phyloP scores from a whole-genome alignment of 1,139 yeast genomes.

The Kurtzmaniella quercitrusa region DNA sequence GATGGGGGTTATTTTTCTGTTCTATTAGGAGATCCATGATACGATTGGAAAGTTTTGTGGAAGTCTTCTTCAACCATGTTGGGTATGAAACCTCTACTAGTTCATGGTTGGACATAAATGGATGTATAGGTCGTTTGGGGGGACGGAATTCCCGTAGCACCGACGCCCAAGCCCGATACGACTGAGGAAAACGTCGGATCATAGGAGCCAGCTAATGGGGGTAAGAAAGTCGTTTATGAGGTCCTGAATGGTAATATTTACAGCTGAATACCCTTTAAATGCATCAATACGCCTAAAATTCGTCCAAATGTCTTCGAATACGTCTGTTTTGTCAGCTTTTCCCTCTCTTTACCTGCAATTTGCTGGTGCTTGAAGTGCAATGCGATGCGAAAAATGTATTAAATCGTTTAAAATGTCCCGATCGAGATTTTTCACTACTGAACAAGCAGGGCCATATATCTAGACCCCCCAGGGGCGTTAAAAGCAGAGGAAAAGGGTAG shows the following conservation, averaged over 20 bases:
- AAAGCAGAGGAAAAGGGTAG: no score
- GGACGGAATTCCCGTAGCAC: not conserved
- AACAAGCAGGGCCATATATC: no score
- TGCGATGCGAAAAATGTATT: no score
- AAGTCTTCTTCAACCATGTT: constrained; percentile 19
- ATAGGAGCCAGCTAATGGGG: no score
- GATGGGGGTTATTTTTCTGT: not conserved
- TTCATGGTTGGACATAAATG: constrained; percentile 23
- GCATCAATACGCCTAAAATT: no score
- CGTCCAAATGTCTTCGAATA: no score
- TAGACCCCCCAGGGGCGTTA: not conserved
- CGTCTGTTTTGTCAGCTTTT: no score
- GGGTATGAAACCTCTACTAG: constrained; percentile 22
- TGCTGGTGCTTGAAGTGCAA: no score
- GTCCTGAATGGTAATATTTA: no score
- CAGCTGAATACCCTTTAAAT: no score
- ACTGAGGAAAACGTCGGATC: constrained; percentile 21
- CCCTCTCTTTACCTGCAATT: no score
- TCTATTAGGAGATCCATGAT: constrained; percentile 4
- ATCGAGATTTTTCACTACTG: not conserved
- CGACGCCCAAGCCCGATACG: constrained; percentile 12
- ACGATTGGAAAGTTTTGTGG: constrained; percentile 11
- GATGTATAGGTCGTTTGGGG: constrained; percentile 13
- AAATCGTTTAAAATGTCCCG: not conserved
- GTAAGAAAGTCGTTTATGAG: no score